These are phyloP conservation scores for Xanthoconium purpureum DNA, from an alignment of 768 basidiomycete species.

Conservation along the genomic window DNA sequence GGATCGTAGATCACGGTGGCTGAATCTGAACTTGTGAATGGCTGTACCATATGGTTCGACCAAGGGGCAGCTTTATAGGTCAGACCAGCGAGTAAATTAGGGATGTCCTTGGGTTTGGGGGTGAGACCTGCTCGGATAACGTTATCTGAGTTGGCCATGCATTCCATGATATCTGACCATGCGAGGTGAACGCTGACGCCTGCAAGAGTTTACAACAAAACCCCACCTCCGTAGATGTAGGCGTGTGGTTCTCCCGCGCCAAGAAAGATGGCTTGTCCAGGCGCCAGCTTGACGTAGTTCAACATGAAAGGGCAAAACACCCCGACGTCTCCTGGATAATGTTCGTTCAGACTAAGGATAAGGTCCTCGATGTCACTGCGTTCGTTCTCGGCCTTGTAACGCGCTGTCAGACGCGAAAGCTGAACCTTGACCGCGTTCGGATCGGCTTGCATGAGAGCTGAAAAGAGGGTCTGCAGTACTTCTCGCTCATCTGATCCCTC, in stretches of 20 bases:
- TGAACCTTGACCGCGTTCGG: conserved; percentile 47
- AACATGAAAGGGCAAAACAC: conserved; percentile 87
- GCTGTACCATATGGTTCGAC: conserved; percentile 65
- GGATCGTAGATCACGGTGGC: conserved; percentile 75
- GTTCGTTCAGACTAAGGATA: conserved; percentile 56
- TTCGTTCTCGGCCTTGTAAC: conserved; percentile 53
- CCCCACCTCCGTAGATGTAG: conserved; percentile 86
- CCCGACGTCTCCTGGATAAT: conserved; percentile 94
- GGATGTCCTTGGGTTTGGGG: conserved; percentile 92
- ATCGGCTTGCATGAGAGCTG: conserved; percentile 81
- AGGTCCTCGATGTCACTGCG: conserved; percentile 57
- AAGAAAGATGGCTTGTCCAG: conserved; percentile 91
- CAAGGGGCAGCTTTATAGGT: conserved; percentile 78
- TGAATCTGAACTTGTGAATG: conserved; percentile 45
- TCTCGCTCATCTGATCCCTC: conserved; percentile 35
- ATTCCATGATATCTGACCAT: conserved; percentile 87
- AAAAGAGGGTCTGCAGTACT: conserved; percentile 73
- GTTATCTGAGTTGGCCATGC: conserved; percentile 99
- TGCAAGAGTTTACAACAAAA: background rate
- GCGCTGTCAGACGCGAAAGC: conserved; percentile 52
- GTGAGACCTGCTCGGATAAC: conserved; percentile 98
- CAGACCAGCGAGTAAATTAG: conserved; percentile 81
- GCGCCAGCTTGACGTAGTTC: conserved; percentile 75
- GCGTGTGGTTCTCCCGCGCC: conserved; percentile 97
- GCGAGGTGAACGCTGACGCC: background rate